Conservation (phyloP, 768 basidiomycete species). For the Podaxis sp. region DNA sequence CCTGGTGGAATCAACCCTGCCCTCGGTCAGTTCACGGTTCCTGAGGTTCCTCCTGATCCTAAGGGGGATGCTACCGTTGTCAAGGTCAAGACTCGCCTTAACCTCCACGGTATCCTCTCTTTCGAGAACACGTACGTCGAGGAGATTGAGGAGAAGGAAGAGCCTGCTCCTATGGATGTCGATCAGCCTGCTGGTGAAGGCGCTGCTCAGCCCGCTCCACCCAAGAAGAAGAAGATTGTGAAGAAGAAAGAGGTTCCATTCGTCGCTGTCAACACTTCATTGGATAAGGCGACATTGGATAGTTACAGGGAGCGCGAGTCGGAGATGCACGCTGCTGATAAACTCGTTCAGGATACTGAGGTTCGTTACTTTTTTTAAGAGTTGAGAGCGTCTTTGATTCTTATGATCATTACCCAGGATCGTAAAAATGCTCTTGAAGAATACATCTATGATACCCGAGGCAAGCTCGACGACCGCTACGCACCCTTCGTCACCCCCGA, state of each 20-base stretch:
- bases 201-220: constrained; percentile 31
- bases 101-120: constrained; percentile 79
- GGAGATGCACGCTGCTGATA: constrained; percentile 86
- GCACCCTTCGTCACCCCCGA: constrained; percentile 64
- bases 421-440: constrained; percentile 99
- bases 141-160: constrained; percentile 76
- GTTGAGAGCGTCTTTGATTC: not conserved
- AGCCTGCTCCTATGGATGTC: constrained; percentile 63
- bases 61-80: constrained; percentile 76
- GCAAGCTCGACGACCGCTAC: constrained; percentile 89
- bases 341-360: constrained; percentile 97
- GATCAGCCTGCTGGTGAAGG: constrained; percentile 38
- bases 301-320: constrained; percentile 75
- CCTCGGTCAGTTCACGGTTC: constrained; percentile 78
- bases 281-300: constrained; percentile 66
- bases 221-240: constrained; percentile 84
- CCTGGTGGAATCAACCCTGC: constrained; percentile 83
- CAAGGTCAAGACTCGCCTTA: constrained; percentile 88
- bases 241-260: constrained; percentile 83
- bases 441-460: constrained; percentile 93
- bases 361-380: constrained; percentile 36
- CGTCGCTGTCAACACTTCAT: constrained; percentile 54
- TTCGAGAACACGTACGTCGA: constrained; percentile 87
- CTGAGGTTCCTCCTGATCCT: constrained; percentile 66
- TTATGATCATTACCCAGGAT: constrained; percentile 46